Evolutionary conservation across 164 flowering plant species (phyloP).

Genomic region (Tinospora cordifolia): DNA sequence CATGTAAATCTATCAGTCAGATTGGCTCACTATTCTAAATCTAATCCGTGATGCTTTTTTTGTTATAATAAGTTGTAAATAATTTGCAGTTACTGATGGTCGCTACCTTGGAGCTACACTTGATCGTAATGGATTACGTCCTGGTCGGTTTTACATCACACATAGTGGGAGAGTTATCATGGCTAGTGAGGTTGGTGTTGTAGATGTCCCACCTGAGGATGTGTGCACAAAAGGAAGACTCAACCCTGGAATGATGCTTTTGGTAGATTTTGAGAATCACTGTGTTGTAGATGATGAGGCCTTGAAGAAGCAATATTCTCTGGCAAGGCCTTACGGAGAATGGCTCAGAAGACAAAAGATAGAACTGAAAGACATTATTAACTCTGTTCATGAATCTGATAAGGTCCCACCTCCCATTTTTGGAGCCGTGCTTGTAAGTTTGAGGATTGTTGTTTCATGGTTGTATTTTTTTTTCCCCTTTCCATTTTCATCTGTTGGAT

Average conservation of each 20-base stretch:
- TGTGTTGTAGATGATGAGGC: slow-evolving; percentile 95
- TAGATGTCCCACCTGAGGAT: slow-evolving; percentile 91
- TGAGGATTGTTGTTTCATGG: not conserved
- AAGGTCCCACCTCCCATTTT: slow-evolving; percentile 53
- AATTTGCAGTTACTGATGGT: slow-evolving; percentile 91
- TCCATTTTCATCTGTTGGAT: not conserved
- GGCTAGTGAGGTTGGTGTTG: slow-evolving; percentile 99
- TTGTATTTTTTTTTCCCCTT: no score
- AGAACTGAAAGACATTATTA: slow-evolving; percentile 61
- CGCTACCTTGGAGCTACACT: slow-evolving; percentile 98
- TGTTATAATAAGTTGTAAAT: slow-evolving; percentile 2
- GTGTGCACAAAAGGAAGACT: slow-evolving; percentile 88
- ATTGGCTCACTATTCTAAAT: not conserved
- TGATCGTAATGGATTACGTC: slow-evolving; percentile 96
- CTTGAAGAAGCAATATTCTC: slow-evolving; percentile 80
- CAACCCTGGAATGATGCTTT: slow-evolving; percentile 99
- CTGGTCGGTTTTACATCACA: slow-evolving; percentile 92
- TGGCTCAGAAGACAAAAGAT: slow-evolving; percentile 92
- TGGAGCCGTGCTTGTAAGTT: slow-evolving; percentile 64
- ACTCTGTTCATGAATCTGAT: slow-evolving; percentile 54
- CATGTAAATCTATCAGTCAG: slow-evolving; percentile 52
- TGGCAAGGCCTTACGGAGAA: slow-evolving; percentile 84
- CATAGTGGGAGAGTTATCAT: slow-evolving; percentile 92
- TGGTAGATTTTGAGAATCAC: slow-evolving; percentile 96
- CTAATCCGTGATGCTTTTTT: not conserved